A percentile compares a stretch with the other conserved stretches of the same genome.
These are phyloP conservation scores for Jaenimonas drosophilae DNA, from an alignment of 208 protist genomes.

Conservation along the genomic window DNA sequence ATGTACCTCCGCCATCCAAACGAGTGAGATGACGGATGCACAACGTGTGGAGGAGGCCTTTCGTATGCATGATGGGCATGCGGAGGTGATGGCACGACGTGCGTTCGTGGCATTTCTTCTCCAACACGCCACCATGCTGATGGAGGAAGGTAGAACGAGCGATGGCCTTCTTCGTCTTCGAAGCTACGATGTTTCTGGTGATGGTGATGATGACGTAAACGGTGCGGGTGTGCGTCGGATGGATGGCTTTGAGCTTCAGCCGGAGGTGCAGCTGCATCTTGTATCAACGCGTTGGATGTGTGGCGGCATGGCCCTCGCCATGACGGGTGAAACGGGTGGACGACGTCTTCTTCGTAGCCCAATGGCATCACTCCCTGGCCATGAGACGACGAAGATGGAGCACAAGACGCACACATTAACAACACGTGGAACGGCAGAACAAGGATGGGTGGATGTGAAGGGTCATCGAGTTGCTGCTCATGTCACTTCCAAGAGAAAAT, in stretches of 20 bases:
- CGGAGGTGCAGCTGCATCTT: slow-evolving; percentile 33
- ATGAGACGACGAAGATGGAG: too few species aligned
- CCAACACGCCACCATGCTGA: slow-evolving; percentile 3
- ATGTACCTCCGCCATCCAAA: slow-evolving; percentile 6
- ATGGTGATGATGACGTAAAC: neutral
- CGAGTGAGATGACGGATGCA: neutral
- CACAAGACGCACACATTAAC: slow-evolving; percentile 48
- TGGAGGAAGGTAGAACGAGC: too few species aligned
- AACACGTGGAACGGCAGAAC: slow-evolving; percentile 21
- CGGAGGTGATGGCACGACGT: slow-evolving; percentile 77
- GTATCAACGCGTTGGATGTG: slow-evolving; percentile 70
- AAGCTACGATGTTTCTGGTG: neutral
- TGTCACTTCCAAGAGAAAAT: slow-evolving; percentile 5
- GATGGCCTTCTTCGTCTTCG: neutral
- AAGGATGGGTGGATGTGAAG: slow-evolving; percentile 13
- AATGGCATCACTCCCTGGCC: slow-evolving; percentile 7
- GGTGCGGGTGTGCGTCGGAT: neutral
- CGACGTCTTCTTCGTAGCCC: slow-evolving; percentile 42
- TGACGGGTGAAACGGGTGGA: slow-evolving; percentile 23
- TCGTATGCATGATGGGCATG: slow-evolving; percentile 66
- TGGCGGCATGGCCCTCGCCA: slow-evolving; percentile 41
- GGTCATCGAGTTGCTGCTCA: neutral
- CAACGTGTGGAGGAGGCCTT: slow-evolving; percentile 7
- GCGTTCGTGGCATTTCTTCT: slow-evolving; percentile 64
- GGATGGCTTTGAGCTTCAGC: slow-evolving; percentile 18